These are phyloP conservation scores for Leavenworthia alabamica DNA, from an alignment of 345 rosid genomes.

Conservation along the genomic window DNA sequence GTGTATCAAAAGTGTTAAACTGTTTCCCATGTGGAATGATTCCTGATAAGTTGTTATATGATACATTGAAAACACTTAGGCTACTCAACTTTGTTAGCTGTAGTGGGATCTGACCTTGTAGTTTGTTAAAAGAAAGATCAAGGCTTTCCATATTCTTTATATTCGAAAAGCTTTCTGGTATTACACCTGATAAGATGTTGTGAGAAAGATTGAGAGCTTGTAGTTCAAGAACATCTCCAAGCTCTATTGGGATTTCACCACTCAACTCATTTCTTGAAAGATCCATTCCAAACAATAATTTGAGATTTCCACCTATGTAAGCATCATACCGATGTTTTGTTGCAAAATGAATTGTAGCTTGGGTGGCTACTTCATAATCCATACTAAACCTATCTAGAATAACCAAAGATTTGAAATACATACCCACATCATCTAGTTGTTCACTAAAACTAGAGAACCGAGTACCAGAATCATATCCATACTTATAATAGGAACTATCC, in stretches of 20 bases:
- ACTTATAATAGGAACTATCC: too few species aligned
- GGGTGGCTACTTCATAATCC: neutral
- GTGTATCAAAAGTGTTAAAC: neutral
- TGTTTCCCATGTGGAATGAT: neutral
- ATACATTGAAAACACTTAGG: neutral
- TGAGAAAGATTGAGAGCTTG: neutral
- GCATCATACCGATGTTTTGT: neutral
- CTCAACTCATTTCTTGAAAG: constrained; percentile 30
- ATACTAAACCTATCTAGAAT: too few species aligned
- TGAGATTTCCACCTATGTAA: neutral
- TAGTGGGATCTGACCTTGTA: neutral
- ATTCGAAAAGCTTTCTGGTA: neutral
- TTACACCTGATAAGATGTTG: neutral
- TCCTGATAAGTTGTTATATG: neutral
- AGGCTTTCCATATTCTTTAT: neutral
- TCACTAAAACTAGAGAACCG: too few species aligned
- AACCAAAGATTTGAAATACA: neutral
- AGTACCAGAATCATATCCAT: too few species aligned
- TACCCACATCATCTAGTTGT: too few species aligned
- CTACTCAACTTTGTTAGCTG: neutral
- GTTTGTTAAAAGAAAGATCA: neutral
- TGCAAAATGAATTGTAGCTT: constrained; percentile 2
- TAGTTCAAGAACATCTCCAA: neutral
- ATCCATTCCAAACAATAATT: constrained; percentile 25
- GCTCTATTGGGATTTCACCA: constrained; percentile 26